Percentiles rank a stretch among this genome's conserved stretches.
Evolutionary conservation across 768 basidiomycete genomes (phyloP).

Genomic region (Coprinopsis marcescibilis): DNA sequence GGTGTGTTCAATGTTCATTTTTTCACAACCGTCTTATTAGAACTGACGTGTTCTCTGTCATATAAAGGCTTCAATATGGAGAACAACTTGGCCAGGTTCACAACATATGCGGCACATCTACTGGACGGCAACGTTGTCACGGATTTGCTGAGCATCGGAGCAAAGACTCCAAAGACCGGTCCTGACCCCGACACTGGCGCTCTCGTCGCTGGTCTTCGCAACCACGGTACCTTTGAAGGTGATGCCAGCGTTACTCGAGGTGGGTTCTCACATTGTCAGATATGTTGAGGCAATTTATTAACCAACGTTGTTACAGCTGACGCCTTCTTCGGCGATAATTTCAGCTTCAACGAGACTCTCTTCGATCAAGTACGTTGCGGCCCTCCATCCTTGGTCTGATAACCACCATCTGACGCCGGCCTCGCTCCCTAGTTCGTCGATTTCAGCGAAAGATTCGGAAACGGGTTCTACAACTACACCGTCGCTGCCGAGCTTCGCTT

Average conservation of each 20-base stretch:
- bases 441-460: conserved; percentile 18
- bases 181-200: conserved; percentile 14
- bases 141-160: conserved; percentile 16
- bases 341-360: conserved; percentile 18
- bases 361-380: conserved; percentile 19
- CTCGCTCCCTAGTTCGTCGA: conserved; percentile 14
- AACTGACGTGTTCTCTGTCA: no score
- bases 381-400: no score
- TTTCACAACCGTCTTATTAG: no score
- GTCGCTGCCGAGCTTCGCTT: conserved; percentile 15
- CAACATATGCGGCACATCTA: conserved; percentile 15
- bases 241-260: conserved; percentile 13
- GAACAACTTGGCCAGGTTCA: conserved; percentile 11
- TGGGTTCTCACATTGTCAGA: no score
- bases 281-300: not conserved
- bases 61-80: conserved; percentile 18
- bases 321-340: conserved; percentile 18
- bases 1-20: no score
- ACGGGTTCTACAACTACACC: conserved; percentile 18
- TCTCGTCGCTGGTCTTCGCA: conserved; percentile 17
- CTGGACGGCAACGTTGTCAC: conserved; percentile 17
- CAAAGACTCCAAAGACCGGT: conserved; percentile 15
- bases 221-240: conserved; percentile 17
- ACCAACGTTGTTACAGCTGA: not conserved
- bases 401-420: no score